Percentiles rank a stretch among this genome's conserved stretches.
These are phyloP conservation scores for Limnanthes douglasii DNA, from an alignment of 345 rosid genomes.

Conservation along the genomic window DNA sequence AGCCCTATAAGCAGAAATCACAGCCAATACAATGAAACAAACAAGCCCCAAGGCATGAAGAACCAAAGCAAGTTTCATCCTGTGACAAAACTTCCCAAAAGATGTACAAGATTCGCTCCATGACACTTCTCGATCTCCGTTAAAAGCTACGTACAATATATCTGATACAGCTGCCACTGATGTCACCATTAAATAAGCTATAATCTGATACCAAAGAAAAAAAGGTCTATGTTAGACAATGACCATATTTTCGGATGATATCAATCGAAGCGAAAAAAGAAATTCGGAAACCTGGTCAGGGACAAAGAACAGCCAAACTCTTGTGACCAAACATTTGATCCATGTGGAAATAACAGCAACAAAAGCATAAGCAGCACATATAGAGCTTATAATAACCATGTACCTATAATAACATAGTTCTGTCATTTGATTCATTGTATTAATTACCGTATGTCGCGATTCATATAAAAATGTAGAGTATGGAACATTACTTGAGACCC, in stretches of 20 bases:
- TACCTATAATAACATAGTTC: constrained; percentile 27
- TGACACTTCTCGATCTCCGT: constrained; percentile 48
- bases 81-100: constrained; percentile 45
- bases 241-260: too few relatives aligned
- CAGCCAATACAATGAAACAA: constrained; percentile 46
- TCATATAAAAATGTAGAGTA: neutral
- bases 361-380: constrained; percentile 56
- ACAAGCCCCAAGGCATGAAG: constrained; percentile 44
- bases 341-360: constrained; percentile 36
- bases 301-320: constrained; percentile 73
- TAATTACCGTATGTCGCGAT: neutral
- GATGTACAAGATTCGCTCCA: constrained; percentile 79
- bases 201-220: constrained; percentile 23
- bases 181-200: constrained; percentile 66
- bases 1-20: constrained; percentile 65
- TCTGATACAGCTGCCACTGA: constrained; percentile 64
- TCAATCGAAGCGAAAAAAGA: neutral
- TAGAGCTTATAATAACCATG: constrained; percentile 53
- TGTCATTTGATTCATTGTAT: neutral
- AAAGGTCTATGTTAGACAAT: too few relatives aligned
- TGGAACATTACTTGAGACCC: constrained; percentile 56
- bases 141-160: constrained; percentile 41
- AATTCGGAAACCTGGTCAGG: constrained; percentile 72
- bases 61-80: constrained; percentile 35
- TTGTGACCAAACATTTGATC: constrained; percentile 35